A percentile compares a stretch with the other conserved stretches of the same genome.
Conservation (phyloP, 225 moss, liverwort and hornwort genomes). For the Rhytidiadelphus loreus region DNA sequence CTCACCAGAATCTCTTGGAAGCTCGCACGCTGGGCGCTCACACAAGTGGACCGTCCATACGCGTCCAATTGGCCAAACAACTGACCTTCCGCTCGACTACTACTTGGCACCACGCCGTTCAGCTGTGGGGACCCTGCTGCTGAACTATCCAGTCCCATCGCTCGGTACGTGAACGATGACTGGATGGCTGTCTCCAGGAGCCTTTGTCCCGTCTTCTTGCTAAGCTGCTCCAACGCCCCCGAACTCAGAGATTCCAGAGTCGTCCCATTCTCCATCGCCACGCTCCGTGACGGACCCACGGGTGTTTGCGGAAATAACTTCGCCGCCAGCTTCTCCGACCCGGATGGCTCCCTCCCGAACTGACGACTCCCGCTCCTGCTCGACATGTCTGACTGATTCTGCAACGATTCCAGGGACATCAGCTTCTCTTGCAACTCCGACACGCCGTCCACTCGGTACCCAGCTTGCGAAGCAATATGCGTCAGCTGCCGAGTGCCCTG, state of each 20-base stretch:
- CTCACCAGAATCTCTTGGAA: conserved; percentile 14
- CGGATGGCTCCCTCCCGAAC: conserved; percentile 15
- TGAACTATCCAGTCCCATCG: conserved; percentile 15
- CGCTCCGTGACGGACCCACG: conserved; percentile 17
- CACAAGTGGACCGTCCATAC: conserved; percentile 8
- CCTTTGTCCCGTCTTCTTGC: conserved; percentile 41
- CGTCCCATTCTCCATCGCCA: conserved; percentile 29
- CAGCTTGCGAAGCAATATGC: conserved; percentile 1
- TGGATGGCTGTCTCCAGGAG: conserved; percentile 38
- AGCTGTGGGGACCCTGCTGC: neutral
- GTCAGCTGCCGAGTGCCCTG: conserved; percentile 10
- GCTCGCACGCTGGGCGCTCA: neutral
- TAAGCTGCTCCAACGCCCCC: conserved; percentile 33
- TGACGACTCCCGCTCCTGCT: conserved; percentile 12
- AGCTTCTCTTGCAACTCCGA: conserved; percentile 24
- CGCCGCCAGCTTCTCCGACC: conserved; percentile 14
- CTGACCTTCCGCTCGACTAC: conserved; percentile 1
- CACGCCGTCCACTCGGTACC: neutral
- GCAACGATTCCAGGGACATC: conserved; percentile 19
- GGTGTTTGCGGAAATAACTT: conserved; percentile 23
- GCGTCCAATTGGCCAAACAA: neutral
- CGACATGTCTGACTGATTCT: conserved; percentile 12
- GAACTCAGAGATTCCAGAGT: conserved; percentile 38
- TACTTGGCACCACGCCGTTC: neutral
- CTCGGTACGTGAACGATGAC: conserved; percentile 32